A percentile compares a stretch with the other conserved stretches of the same genome.
These are phyloP conservation scores for Sanghuangporus sanghuang DNA, from an alignment of 1,284 basidiomycete species.

Conservation along the genomic window DNA sequence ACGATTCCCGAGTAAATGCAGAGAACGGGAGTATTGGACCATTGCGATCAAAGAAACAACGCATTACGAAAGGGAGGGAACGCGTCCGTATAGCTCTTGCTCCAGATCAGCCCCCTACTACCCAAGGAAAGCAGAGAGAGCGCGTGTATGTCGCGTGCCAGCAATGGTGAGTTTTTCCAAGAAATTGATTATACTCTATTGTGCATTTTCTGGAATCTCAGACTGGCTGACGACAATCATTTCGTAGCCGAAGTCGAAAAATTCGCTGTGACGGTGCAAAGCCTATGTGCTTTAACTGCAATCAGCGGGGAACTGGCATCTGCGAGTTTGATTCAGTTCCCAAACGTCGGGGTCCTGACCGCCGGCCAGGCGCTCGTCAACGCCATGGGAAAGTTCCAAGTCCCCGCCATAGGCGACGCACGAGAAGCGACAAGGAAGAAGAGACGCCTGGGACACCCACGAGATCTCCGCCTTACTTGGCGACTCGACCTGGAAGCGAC, in stretches of 20 bases:
- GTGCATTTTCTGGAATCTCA: not conserved
- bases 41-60: slow-evolving; percentile 9
- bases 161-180: slow-evolving; percentile 51
- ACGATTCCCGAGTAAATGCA: not conserved
- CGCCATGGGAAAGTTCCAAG: not conserved
- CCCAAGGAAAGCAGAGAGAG: slow-evolving; percentile 64
- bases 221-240: not conserved
- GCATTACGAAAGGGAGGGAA: slow-evolving; percentile 36
- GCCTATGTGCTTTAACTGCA: slow-evolving; percentile 68
- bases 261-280: slow-evolving; percentile 78
- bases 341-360: slow-evolving; percentile 44
- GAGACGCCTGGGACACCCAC: not conserved
- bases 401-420: not conserved
- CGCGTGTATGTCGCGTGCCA: slow-evolving; percentile 74
- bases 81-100: slow-evolving; percentile 60
- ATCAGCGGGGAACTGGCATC: slow-evolving; percentile 35
- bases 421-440: not conserved
- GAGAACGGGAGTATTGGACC: not conserved
- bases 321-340: slow-evolving; percentile 65
- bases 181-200: not conserved
- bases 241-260: slow-evolving; percentile 63
- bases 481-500: not conserved
- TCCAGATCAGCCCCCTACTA: slow-evolving; percentile 68
- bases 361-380: slow-evolving; percentile 13
- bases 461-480: not conserved